Percentiles rank a stretch among this genome's conserved stretches.
These are phyloP conservation scores for Artemisia annua DNA, from an alignment of 129 eudicot species.

Conservation along the genomic window DNA sequence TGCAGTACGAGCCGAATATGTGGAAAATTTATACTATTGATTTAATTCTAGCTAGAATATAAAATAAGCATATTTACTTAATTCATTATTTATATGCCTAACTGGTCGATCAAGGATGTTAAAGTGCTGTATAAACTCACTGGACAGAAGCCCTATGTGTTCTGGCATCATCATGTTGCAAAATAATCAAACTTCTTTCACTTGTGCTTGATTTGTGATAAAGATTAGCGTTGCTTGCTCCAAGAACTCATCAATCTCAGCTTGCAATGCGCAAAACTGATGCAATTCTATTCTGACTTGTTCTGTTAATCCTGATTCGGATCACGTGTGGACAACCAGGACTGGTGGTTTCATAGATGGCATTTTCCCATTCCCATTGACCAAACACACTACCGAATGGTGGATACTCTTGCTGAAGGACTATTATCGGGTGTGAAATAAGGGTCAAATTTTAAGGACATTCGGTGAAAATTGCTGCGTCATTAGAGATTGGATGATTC, in stretches of 20 bases:
- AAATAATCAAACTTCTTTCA: constrained; percentile 32
- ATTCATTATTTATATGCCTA: too few species aligned
- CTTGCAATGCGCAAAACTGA: constrained; percentile 10
- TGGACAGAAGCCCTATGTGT: constrained; percentile 15
- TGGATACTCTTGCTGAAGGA: constrained; percentile 14
- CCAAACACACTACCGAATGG: background rate
- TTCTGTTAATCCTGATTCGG: constrained; percentile 11
- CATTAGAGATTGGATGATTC: constrained; percentile 18
- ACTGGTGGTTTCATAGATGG: background rate
- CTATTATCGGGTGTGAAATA: background rate
- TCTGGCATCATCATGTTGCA: constrained; percentile 18
- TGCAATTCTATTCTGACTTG: constrained; percentile 10
- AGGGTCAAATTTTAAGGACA: constrained; percentile 4
- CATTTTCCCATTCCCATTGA: constrained; percentile 21
- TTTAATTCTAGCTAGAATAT: too few species aligned
- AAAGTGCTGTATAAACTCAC: constrained; percentile 19
- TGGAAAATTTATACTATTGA: too few species aligned
- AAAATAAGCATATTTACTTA: too few species aligned
- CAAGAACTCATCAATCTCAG: constrained; percentile 29
- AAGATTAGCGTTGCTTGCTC: constrained; percentile 8
- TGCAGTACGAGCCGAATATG: too few species aligned
- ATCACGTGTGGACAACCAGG: constrained; percentile 6
- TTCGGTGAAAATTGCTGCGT: constrained; percentile 20
- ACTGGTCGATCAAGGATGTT: constrained; percentile 11
- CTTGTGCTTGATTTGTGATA: background rate